Evolutionary conservation across 441 rosid species (phyloP).

Genomic region (Syzygium malaccense): DNA sequence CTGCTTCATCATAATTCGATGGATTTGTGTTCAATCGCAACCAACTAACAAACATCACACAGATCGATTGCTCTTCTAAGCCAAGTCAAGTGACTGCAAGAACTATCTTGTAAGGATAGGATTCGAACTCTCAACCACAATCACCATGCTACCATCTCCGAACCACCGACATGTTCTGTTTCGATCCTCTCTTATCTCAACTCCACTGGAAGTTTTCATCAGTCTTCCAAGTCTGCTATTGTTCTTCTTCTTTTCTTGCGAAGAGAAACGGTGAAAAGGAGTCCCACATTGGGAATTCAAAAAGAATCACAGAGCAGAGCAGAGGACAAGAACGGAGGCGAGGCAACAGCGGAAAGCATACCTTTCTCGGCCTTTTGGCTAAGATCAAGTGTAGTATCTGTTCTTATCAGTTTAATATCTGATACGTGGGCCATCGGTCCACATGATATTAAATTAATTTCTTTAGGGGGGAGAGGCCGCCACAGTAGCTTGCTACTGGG

Average conservation of each 20-base stretch:
- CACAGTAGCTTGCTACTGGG: too few relatives aligned
- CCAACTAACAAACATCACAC: background rate
- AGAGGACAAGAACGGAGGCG: too few relatives aligned
- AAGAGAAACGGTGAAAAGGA: background rate
- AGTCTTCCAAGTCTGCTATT: too few relatives aligned
- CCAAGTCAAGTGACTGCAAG: background rate
- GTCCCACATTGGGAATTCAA: background rate
- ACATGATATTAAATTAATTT: background rate
- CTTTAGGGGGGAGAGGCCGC: too few relatives aligned
- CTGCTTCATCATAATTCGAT: background rate
- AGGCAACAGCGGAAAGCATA: background rate
- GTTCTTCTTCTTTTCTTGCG: background rate
- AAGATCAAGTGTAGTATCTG: background rate
- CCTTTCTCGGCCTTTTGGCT: conserved; percentile 1
- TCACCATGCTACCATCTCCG: too few relatives aligned
- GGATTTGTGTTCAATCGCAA: background rate
- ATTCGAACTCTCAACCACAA: too few relatives aligned
- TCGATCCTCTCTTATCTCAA: too few relatives aligned
- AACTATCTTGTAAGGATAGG: background rate
- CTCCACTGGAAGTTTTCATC: too few relatives aligned
- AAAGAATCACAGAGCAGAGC: background rate
- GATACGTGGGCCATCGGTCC: background rate
- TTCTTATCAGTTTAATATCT: background rate
- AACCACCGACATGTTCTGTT: too few relatives aligned
- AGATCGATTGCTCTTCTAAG: background rate